A percentile compares a stretch with the other conserved stretches of the same genome.
Conservation (phyloP, 192 early-diverging fungal species). For the Diversispora eburnea region DNA sequence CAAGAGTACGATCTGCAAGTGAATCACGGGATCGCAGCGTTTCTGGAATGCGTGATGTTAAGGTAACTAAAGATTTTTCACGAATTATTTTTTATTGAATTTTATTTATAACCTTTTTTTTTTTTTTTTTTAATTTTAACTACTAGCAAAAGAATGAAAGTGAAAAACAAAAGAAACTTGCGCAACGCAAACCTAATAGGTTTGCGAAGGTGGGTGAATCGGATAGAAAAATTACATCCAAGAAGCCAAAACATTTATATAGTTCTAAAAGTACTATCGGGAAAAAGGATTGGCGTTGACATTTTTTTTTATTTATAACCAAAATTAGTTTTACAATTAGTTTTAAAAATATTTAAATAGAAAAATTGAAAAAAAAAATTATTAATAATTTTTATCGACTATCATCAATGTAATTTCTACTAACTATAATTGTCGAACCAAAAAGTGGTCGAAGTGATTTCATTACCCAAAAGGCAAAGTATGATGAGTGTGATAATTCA, state of each 20-base stretch:
- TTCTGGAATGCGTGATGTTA: neutral
- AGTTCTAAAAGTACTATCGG: slow-evolving; percentile 83
- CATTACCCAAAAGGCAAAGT: too few species aligned
- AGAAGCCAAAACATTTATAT: slow-evolving; percentile 99
- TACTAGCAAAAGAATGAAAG: slow-evolving; percentile 57
- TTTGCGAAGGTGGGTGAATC: slow-evolving; percentile 85
- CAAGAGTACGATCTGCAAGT: slow-evolving; percentile 28
- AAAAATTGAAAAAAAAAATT: too few species aligned
- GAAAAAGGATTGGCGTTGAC: slow-evolving; percentile 77
- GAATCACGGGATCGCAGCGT: slow-evolving; percentile 8
- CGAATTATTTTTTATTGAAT: neutral
- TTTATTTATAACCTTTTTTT: neutral
- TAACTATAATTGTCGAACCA: too few species aligned
- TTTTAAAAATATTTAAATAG: too few species aligned
- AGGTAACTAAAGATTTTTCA: neutral
- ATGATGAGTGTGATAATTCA: too few species aligned
- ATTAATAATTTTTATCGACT: too few species aligned
- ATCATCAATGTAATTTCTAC: too few species aligned
- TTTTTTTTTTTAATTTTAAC: slow-evolving; percentile 4
- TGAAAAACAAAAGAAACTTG: slow-evolving; percentile 72
- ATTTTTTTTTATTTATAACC: neutral
- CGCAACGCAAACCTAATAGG: slow-evolving; percentile 70
- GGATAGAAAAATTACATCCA: slow-evolving; percentile 86
- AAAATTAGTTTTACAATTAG: too few species aligned
- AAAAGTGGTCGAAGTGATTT: too few species aligned